Base-by-base conservation (phyloP, 2,329 filamentous ascomycete species). In the Ophiostoma ulmi region DNA sequence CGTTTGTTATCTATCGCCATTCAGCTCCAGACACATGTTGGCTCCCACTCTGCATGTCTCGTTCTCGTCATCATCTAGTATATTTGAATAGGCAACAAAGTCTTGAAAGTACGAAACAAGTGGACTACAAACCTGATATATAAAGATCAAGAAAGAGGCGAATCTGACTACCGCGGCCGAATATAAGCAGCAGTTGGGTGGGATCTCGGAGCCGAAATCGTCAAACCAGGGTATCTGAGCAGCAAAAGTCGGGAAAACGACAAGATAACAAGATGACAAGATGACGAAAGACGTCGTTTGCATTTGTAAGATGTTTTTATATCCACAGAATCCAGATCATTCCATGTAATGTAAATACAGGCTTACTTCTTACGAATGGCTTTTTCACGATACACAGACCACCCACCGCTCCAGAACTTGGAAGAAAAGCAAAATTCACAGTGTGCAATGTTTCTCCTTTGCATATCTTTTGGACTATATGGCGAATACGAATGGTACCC, bases 1-100 rank as follows among this genome's bases (percentile, higher is more conserved):
- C 39, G 39, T 17, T 8, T 44, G 39, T 55, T 58, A 58, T 58
- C 52, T 58, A 58, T 58, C 52, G 13, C 52, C 52, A 58, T 26
- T 58, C 52, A 58, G n/a, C 52, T 58, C 52, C n/a, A 58, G n/a
- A 58, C 52, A 58, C 52, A 58, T 48, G 44, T 48, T 20, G 2
- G 14, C 41, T 44, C 11, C 11, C 41, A 48, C 17, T 48, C 44
- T 48, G 44, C 44, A 48, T 48, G 44, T 48, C 44, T 48, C 44
- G 44, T 7, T 20, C 44, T 48, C 44, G 44, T 48, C 14, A 48
- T 20, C 44, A n/a, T 20, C 31, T 31, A 20, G 38, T 39, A 6
- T 6, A 2, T 48, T 8, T 3, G 0, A 6, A 48, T 2, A n/a
- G 7, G 44, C 44, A 48, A 5, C 41, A 17, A 17, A n/a, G 14